Evolutionary conservation across 2,329 filamentous ascomycete genomes (phyloP).

Genomic region (Colletotrichum sp.): DNA sequence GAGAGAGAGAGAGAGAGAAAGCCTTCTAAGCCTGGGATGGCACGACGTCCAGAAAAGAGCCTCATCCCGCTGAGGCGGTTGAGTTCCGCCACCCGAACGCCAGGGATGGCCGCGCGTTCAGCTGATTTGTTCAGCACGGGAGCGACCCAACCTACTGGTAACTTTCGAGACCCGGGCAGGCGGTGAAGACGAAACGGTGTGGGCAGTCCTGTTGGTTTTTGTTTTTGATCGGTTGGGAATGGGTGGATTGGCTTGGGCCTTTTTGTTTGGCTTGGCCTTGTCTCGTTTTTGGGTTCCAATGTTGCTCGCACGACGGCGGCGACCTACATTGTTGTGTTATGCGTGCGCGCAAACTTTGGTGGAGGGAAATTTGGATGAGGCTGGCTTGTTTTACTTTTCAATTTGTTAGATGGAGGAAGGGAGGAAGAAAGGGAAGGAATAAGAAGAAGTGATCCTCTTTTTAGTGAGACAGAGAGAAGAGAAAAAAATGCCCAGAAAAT

Average conservation of each 20-base stretch:
- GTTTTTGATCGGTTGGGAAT: not conserved
- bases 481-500: not conserved
- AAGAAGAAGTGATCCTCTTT: not conserved
- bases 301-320: not conserved
- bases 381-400: not conserved
- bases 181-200: not conserved
- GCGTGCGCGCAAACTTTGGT: not conserved
- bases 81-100: not conserved
- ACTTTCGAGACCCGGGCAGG: not conserved
- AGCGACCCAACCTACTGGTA: slow-evolving; percentile 1
- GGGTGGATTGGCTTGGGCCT: not conserved
- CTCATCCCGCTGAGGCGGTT: not conserved
- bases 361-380: not conserved
- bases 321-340: not conserved
- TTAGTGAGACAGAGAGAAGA: not conserved
- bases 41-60: not conserved
- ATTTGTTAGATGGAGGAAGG: not conserved
- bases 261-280: not conserved
- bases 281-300: not conserved
- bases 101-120: not conserved
- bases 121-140: not conserved
- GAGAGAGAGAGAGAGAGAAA: not conserved
- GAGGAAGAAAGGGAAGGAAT: not conserved
- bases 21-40: not conserved
- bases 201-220: not conserved